phyloP scores from a whole-genome alignment of 768 basidiomycete species.

The Tricholomella constricta region DNA sequence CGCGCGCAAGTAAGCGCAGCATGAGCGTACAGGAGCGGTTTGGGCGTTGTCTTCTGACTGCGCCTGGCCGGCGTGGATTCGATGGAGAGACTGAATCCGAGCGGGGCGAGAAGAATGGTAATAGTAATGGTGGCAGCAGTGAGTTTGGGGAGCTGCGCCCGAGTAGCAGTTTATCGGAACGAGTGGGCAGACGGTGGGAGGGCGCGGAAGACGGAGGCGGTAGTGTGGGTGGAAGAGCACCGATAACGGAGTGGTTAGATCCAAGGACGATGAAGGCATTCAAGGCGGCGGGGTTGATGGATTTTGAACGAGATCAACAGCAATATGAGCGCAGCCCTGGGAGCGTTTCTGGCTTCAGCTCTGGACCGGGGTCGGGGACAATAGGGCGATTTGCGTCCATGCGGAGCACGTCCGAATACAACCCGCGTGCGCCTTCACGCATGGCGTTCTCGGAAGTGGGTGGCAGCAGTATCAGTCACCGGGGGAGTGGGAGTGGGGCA shows the following conservation, averaged over 20 bases:
- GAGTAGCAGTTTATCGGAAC: constrained; percentile 39
- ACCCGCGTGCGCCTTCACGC: constrained; percentile 46
- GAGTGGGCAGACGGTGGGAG: constrained; percentile 14
- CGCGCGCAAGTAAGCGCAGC: constrained; percentile 61
- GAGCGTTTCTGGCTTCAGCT: constrained; percentile 2
- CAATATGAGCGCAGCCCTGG: constrained; percentile 18
- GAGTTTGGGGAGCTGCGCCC: constrained; percentile 30
- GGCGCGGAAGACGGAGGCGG: constrained; percentile 14
- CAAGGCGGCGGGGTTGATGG: constrained; percentile 66
- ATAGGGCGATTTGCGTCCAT: constrained; percentile 34
- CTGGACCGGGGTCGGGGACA: constrained; percentile 7
- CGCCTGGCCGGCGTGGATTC: constrained; percentile 4
- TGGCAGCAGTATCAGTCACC: constrained; percentile 25
- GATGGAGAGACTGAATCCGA: constrained; percentile 11
- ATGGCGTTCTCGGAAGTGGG: constrained; percentile 55
- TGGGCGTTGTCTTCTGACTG: constrained; percentile 1
- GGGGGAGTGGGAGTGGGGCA: constrained; percentile 42
- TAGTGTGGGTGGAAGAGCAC: constrained; percentile 15
- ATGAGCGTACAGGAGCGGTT: constrained; percentile 61
- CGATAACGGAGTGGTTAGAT: constrained; percentile 62
- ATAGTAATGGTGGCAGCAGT: background rate
- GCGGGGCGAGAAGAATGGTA: constrained; percentile 8
- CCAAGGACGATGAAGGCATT: constrained; percentile 75
- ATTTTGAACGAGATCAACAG: constrained; percentile 32
- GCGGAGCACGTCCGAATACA: constrained; percentile 41